Conservation (phyloP, 108 stramenopile genomes). For the Cyclostephanos tholiformis region DNA sequence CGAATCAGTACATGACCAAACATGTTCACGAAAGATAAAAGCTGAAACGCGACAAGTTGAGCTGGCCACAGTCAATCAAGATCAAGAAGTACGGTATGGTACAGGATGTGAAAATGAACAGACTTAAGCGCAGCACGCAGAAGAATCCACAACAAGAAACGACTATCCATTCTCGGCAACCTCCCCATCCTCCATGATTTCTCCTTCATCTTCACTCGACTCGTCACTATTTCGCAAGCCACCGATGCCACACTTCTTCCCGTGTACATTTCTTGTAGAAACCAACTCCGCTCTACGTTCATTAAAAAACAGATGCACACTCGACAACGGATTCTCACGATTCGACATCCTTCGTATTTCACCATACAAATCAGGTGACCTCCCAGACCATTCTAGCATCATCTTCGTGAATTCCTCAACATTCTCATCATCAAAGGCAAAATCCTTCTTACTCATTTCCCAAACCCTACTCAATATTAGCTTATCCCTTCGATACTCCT, state of each 20-base stretch:
- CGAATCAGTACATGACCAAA: neutral
- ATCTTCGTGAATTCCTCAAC: conserved; percentile 62
- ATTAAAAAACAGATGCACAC: conserved; percentile 64
- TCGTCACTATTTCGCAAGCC: conserved; percentile 36
- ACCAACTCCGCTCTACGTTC: conserved; percentile 43
- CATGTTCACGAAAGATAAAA: neutral
- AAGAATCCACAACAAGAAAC: neutral
- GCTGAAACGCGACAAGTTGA: neutral
- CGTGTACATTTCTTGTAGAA: neutral
- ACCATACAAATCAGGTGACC: conserved; percentile 54
- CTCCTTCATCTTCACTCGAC: conserved; percentile 91
- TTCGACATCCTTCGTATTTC: conserved; percentile 62
- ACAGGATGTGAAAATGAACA: conserved; percentile 8
- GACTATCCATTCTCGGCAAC: neutral
- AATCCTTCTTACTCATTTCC: conserved; percentile 36
- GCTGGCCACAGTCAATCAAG: neutral
- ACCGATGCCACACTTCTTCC: conserved; percentile 14
- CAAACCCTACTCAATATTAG: conserved; percentile 50
- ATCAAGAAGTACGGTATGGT: conserved; percentile 6
- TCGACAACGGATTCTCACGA: conserved; percentile 66
- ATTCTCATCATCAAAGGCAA: conserved; percentile 32
- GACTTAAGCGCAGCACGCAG: neutral
- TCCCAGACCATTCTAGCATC: conserved; percentile 55
- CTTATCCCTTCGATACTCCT: conserved; percentile 64
- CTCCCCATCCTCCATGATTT: conserved; percentile 74